Base-by-base conservation (phyloP, 1,284 basidiomycete genomes). In the Meripilus lineatus region DNA sequence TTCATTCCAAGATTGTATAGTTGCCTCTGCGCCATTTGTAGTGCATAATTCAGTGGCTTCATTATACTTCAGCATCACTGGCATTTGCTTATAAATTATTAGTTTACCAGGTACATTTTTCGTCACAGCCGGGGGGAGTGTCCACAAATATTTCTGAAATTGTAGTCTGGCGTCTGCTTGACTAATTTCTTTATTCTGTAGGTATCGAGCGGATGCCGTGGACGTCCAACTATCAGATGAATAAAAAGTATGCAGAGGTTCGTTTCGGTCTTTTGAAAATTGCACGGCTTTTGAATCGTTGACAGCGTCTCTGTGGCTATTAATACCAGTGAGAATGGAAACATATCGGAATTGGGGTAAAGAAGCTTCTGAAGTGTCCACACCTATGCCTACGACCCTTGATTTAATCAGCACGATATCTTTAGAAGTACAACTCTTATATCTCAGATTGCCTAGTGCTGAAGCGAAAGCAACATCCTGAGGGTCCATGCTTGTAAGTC, bases 1-100 rank as follows among this genome's bases (percentile, higher is more conserved):
- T 15, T 42, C 17, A 20, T 60, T 45, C 68, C 69, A 72, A 2
- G 53, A 60, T 30, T 55, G 48, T 0, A 70, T 62, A 26, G 46
- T 50, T 2, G 44, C 69, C 45, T 70, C 65, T 46, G 68, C 68
- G 3, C 69, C 69, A 47, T 69, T 71, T 11, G 67, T 71, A 5
- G 67, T 65, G 38, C 64, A 61, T 4, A 61, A 44, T 38, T 70
- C 65, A 8, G 66, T 69, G 3, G 65, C 68, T 26, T 56, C 40
- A 48, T 70, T 69, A 4, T 54, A 30, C 24, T 61, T 58, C 2
- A 72, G 55, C 52, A 72, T 65, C 0, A 74, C 53, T 25, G 69
- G 70, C 50, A 72, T 53, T 0, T 67, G 67, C 21, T 62, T 37
- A 53, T 69, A 72, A 0, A 72, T 32, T 1, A 48, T 43, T 2